These are phyloP conservation scores for Metschnikowia dekortorum DNA, from an alignment of 805 yeast genomes.

Conservation along the genomic window DNA sequence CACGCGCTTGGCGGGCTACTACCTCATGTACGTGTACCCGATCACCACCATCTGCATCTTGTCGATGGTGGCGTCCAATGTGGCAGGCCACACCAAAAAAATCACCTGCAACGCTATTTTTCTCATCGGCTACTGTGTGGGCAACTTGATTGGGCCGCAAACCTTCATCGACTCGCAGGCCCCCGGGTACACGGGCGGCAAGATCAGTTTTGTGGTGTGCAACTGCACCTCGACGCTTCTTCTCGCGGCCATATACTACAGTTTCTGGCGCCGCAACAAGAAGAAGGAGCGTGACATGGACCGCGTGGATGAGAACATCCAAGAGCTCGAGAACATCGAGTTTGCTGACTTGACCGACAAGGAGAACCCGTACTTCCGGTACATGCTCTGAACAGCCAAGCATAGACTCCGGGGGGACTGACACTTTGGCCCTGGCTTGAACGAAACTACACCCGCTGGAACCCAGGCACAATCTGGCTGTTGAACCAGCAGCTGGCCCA, in stretches of 20 bases:
- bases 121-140: constrained; percentile 29
- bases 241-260: constrained; percentile 16
- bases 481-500: no score
- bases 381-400: constrained; percentile 13
- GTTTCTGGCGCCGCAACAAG: constrained; percentile 10
- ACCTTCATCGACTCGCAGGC: constrained; percentile 33
- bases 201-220: constrained; percentile 34
- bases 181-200: constrained; percentile 41
- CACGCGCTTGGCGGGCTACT: constrained; percentile 23
- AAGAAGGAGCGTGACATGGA: constrained; percentile 13
- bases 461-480: no score
- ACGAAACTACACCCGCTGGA: no score
- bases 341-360: constrained; percentile 46
- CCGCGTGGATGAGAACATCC: constrained; percentile 5
- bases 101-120: constrained; percentile 31
- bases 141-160: constrained; percentile 23
- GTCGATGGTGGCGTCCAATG: constrained; percentile 23
- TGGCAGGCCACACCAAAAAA: constrained; percentile 29
- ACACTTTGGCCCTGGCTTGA: no score
- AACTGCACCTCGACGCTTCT: constrained; percentile 18
- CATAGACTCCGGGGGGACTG: no score
- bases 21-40: constrained; percentile 32
- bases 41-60: constrained; percentile 24
- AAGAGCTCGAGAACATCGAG: constrained; percentile 28
- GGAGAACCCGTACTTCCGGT: constrained; percentile 36